Evolutionary conservation across 495 filamentous ascomycete species (phyloP).

Genomic region (Hyaloscypha finlandica): DNA sequence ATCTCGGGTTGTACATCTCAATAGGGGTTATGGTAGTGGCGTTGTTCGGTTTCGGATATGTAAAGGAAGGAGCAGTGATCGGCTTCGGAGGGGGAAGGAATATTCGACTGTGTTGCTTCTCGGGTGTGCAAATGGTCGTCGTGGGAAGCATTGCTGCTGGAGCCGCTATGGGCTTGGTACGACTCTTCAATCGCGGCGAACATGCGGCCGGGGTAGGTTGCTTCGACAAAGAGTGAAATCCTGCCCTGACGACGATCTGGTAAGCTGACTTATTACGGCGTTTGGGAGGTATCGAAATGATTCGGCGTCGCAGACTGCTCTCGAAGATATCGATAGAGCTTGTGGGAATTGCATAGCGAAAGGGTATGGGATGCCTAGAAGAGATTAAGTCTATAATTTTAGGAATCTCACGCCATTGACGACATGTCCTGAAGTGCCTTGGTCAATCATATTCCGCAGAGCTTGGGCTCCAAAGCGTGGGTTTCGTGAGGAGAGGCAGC

Average conservation of each 20-base stretch:
- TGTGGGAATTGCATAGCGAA: background rate
- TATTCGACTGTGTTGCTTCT: conserved; percentile 31
- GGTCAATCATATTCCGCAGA: too few species aligned
- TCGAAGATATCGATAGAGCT: background rate
- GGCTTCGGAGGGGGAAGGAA: conserved; percentile 29
- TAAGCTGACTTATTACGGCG: background rate
- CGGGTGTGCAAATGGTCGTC: conserved; percentile 36
- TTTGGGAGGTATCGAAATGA: background rate
- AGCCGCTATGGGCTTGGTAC: conserved; percentile 47
- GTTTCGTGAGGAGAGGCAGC: too few species aligned
- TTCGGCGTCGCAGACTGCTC: background rate
- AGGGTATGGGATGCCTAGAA: background rate
- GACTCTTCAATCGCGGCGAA: conserved; percentile 43
- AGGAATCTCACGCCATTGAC: background rate
- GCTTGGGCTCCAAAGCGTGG: too few species aligned
- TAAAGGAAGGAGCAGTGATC: conserved; percentile 47
- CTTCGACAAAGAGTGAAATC: background rate
- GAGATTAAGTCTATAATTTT: background rate
- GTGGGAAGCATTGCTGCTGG: conserved; percentile 48
- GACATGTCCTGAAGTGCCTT: background rate
- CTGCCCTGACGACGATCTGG: background rate
- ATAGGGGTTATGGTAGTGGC: conserved; percentile 69
- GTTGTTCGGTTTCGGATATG: conserved; percentile 72
- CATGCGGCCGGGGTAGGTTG: conserved; percentile 6
- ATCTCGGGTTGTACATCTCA: conserved; percentile 64